Base-by-base conservation (phyloP, 257 asterid genomes). In the Nyctanthes arbortristis region DNA sequence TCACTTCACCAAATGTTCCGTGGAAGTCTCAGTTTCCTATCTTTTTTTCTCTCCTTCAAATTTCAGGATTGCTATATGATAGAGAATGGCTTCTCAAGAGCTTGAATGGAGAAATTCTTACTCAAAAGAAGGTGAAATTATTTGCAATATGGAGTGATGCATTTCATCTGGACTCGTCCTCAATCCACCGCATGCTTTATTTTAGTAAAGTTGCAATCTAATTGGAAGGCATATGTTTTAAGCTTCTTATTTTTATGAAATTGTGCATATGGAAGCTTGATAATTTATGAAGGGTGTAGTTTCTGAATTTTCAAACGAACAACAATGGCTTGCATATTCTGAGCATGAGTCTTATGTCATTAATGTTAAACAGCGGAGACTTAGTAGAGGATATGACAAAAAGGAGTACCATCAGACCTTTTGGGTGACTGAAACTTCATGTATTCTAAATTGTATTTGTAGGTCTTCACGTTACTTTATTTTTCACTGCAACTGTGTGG, bases 11-110 rank as follows among this genome's bases (percentile, higher is more conserved):
- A 37, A 13, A 36, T 64, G 45, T 29, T 69, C 39, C 35, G 28
- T 68, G 52, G 45, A 36, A 64, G 39, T 68, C 34, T 69, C 55
- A 56, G n/a, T 7, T 63, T 40, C 13, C 6, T 32, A 36, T 39
- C 45, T 40, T 65, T 25, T 66, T 29, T 33, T 52, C n/a, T n/a
- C 68, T 71, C 20, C 47, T 54, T 40, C 45, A 28, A 45, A 65
- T 75, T 75, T 70, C 86, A 94, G 99, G 99, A 71, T 75, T 94
- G 76, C 77, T 91, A 63, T 86, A 94, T 79, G 99, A 94, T 74
- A 89, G 99, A 77, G 99, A 94, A 79, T 94, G 99, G 97, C 86
- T 91, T 80, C 95, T 94, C 78, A 86, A 78, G 91, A 89, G 97
- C 85, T 80, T 79, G 66, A 79, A 61, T n/a, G 97, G 97, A 66